Evolutionary conservation across 768 basidiomycete genomes (phyloP), one percentile per base, ranked within the genome.

Genomic region (Kwoniella mangroviensis): DNA sequence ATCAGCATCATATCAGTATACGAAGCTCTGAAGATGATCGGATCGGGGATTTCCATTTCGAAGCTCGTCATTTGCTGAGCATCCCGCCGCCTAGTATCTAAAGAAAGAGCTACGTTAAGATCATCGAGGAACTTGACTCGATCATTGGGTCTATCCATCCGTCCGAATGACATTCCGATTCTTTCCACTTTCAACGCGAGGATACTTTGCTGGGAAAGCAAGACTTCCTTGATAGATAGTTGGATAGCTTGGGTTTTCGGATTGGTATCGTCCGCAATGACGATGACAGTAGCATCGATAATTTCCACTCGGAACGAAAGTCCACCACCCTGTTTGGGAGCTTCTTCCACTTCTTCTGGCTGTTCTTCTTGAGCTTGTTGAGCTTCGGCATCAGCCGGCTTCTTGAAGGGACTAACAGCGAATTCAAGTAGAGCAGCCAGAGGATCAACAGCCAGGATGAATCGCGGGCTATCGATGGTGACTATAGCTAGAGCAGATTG

Each of bases 1-100:
- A 98, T 98, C 73, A 98, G 87, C 73, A 88, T 89, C 81, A 98
- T 92, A 80, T 99, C 97, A 21, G 93, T 89, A 78, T 94, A 94
- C 0, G 96, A 98, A n/a, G 93, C 93, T 26, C 97, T 88, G 82
- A 99, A 90, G 64, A 98, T 88, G 74, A 99, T 87, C 1, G 94
- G 91, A 65, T 78, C 75, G 70, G 92, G 90, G 26, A 89, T 84
- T 19, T 87, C 85, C n/a, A 94, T 80, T 79, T 97, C 94, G 68
- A 98, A 90, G 76, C 86, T 93, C 11, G 91, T 90, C 85, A 90
- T 90, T 41, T 91, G 87, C 43, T 85, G 83, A 2, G 80, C 80
- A 12, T 79, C 81, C n/a, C 80, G 73, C 28, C 72, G 73, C n/a
- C 92, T 89, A 71, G 87, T 92, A 82, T 98, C 95, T 67, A 97